Conservation (phyloP, 352 stramenopile genomes). For the Globisporangium abappressorium region DNA sequence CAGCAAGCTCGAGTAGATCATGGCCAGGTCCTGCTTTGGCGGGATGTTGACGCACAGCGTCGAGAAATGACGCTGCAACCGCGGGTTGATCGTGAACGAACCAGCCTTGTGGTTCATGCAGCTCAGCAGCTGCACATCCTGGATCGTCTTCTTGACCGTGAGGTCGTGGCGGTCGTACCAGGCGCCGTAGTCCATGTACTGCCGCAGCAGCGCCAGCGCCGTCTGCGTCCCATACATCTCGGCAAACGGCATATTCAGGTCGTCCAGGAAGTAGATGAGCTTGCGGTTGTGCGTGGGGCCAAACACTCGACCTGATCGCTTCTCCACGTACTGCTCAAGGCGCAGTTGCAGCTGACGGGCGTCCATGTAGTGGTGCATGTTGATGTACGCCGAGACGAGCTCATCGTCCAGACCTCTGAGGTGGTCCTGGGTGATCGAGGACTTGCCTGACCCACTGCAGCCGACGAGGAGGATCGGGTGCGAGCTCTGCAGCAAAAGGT, state of each 20-base stretch:
- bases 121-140: conserved; percentile 85
- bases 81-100: conserved; percentile 84
- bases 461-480: conserved; percentile 79
- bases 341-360: conserved; percentile 69
- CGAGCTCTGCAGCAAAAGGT: conserved; percentile 42
- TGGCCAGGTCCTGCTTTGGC: conserved; percentile 51
- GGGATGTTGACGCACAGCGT: conserved; percentile 74
- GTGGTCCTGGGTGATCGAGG: conserved; percentile 70
- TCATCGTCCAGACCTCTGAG: conserved; percentile 69
- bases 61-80: conserved; percentile 88
- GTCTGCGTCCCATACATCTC: conserved; percentile 91
- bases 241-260: conserved; percentile 88
- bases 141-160: conserved; percentile 82
- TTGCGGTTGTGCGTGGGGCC: conserved; percentile 76
- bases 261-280: conserved; percentile 89
- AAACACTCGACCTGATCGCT: conserved; percentile 82
- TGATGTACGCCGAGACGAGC: conserved; percentile 48
- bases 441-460: conserved; percentile 84
- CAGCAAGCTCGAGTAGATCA: conserved; percentile 71
- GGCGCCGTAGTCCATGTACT: conserved; percentile 90
- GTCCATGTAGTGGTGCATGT: conserved; percentile 89
- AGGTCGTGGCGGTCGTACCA: conserved; percentile 91
- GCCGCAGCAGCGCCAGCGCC: conserved; percentile 81
- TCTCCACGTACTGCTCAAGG: conserved; percentile 84
- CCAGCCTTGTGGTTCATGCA: conserved; percentile 92